Evolutionary conservation across 2,329 filamentous ascomycete species (phyloP).

Genomic region (Magnaporthales sp.): DNA sequence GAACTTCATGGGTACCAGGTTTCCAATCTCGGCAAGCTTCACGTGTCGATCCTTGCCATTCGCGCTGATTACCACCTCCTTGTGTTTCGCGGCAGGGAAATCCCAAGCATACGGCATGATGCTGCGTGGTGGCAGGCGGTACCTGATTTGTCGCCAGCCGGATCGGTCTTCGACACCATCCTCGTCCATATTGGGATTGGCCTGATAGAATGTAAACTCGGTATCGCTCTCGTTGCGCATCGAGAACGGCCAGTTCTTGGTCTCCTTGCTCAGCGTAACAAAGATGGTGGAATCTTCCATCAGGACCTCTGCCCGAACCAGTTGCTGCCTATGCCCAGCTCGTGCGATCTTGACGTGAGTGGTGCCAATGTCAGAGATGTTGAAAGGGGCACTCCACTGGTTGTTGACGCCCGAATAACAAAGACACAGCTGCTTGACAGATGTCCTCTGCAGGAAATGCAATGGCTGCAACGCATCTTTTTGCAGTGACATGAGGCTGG

Average conservation of each 20-base stretch:
- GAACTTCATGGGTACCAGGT: slow-evolving; percentile 89
- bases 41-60: slow-evolving; percentile 80
- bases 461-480: slow-evolving; percentile 75
- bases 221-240: slow-evolving; percentile 98
- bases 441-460: slow-evolving; percentile 77
- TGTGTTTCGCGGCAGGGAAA: slow-evolving; percentile 94
- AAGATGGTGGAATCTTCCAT: slow-evolving; percentile 94
- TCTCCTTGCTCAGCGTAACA: slow-evolving; percentile 81
- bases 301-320: slow-evolving; percentile 80
- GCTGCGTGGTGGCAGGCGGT: slow-evolving; percentile 83
- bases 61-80: slow-evolving; percentile 77
- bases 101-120: slow-evolving; percentile 99
- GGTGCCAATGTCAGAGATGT: slow-evolving; percentile 89
- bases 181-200: slow-evolving; percentile 85
- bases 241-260: slow-evolving; percentile 94
- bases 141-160: slow-evolving; percentile 86
- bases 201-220: slow-evolving; percentile 94
- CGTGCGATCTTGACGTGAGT: slow-evolving; percentile 92
- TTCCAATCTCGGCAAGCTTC: slow-evolving; percentile 93
- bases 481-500: slow-evolving; percentile 70
- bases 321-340: slow-evolving; percentile 76
- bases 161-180: slow-evolving; percentile 77
- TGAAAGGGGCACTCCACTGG: slow-evolving; percentile 96
- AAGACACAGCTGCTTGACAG: slow-evolving; percentile 81
- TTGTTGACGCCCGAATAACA: slow-evolving; percentile 94